Evolutionary conservation across 805 yeast species (phyloP).

Genomic region (Schwanniomyces polymorphus): DNA sequence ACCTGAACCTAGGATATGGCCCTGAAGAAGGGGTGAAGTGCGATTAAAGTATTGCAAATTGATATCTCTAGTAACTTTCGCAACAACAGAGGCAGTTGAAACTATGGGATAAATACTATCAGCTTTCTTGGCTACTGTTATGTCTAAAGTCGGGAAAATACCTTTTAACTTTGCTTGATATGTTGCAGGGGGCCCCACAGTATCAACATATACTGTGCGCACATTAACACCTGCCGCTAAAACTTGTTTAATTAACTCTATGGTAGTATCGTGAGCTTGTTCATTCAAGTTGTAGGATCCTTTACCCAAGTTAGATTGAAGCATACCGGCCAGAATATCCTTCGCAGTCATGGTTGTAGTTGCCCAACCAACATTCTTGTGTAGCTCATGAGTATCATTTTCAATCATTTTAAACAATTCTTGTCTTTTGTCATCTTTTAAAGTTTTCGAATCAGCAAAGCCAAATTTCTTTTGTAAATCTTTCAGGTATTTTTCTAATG

Average conservation of each 20-base stretch:
- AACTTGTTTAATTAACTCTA: conserved; percentile 68
- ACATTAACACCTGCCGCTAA: conserved; percentile 62
- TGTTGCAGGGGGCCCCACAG: conserved; percentile 92
- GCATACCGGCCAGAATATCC: conserved; percentile 89
- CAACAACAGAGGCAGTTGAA: conserved; percentile 92
- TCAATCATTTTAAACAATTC: conserved; percentile 62
- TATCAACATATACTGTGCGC: conserved; percentile 81
- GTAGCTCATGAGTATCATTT: conserved; percentile 41
- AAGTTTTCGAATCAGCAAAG: conserved; percentile 90
- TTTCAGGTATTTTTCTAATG: conserved; percentile 52
- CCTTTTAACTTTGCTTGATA: conserved; percentile 74
- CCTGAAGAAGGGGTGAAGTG: conserved; percentile 26
- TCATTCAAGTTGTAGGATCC: conserved; percentile 79
- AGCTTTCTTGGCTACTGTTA: conserved; percentile 92
- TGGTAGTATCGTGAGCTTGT: conserved; percentile 96
- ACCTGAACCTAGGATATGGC: conserved; percentile 73
- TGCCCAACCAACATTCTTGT: conserved; percentile 78
- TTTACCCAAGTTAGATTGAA: conserved; percentile 47
- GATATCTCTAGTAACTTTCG: conserved; percentile 91
- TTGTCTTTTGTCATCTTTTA: conserved; percentile 71
- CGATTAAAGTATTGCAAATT: conserved; percentile 41
- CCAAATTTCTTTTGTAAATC: conserved; percentile 58
- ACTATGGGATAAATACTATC: conserved; percentile 91
- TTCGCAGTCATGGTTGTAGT: conserved; percentile 81
- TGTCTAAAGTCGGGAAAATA: conserved; percentile 66